Evolutionary conservation across 805 yeast species (phyloP), one percentile per base, ranked within the genome.

Genomic region (Metahyphopichia silvanorum): DNA sequence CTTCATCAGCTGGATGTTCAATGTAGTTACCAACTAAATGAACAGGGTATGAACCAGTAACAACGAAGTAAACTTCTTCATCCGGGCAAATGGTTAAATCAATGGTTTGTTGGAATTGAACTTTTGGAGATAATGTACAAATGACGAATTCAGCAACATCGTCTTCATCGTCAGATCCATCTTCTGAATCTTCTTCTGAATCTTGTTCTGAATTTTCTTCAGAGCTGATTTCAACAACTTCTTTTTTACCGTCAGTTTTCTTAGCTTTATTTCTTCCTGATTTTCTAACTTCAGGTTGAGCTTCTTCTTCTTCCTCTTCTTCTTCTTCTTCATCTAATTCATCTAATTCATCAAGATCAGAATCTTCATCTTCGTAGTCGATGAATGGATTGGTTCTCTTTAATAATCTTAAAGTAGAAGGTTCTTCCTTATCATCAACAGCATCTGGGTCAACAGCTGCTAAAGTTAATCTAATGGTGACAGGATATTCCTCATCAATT

Each of bases 401-500:
- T 58, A 91, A 75, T 55, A 91, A 75, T 70, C 95, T 83, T 55
- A 93, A 74, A 50, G 96, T 87, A 20, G 95, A 80, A 46, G 98
- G 97, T 49, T 76, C 81, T 45, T 73, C 79, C 51, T 78, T 77
- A 43, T 81, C 88, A 51, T 87, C 96, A 48, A 76, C 79, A 19
- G 94, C 74, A 53, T 80, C 85, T 42, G 96, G 95, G 66, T 91
- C 96, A 52, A 93, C 73, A 39, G 98, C 95, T 43, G 96, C 98
- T 76, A 91, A 75, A 33, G 98, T 89, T 52, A 91, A 61, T 65
- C 95, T 85, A 47, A 91, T 79, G 41, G 97, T 82, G 46, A 86
- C 84, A 32, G 97, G 96, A 60, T 79, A 80, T 39, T 84, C 94
- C 39, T 79, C 82, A 43, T 82, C 86, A 55, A 86, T 78, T 39